Percentiles rank a stretch among this genome's conserved stretches.
Evolutionary conservation across 2,329 filamentous ascomycete genomes (phyloP).

Genomic region (Dactylellina leptospora): DNA sequence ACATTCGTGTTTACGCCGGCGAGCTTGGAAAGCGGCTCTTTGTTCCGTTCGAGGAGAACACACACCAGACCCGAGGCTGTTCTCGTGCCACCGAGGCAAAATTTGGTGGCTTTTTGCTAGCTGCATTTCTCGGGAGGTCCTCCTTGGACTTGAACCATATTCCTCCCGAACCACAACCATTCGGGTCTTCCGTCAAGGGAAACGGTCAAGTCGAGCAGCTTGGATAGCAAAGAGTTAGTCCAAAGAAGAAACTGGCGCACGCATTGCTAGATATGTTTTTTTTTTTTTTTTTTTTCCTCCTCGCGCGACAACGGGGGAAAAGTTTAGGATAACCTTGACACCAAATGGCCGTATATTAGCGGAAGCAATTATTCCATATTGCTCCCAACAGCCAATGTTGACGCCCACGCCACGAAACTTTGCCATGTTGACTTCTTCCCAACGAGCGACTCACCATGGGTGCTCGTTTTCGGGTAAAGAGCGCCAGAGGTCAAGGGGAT

Average conservation of each 20-base stretch:
- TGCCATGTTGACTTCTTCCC: constrained; percentile 8
- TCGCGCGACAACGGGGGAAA: constrained; percentile 14
- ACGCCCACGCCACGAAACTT: constrained; percentile 20
- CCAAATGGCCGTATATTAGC: constrained; percentile 11
- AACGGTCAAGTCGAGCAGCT: background rate
- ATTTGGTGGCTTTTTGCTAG: constrained; percentile 24
- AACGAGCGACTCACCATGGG: background rate
- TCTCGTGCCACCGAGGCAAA: constrained; percentile 38
- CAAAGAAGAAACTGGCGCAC: constrained; percentile 2
- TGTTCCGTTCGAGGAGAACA: constrained; percentile 12
- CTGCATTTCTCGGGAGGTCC: constrained; percentile 34
- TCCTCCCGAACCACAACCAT: constrained; percentile 8
- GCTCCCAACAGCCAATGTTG: constrained; percentile 19
- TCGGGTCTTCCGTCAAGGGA: constrained; percentile 36
- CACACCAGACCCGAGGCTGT: background rate
- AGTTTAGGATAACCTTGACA: constrained; percentile 22
- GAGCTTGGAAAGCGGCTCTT: constrained; percentile 30
- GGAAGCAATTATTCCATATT: constrained; percentile 33
- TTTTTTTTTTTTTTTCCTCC: background rate
- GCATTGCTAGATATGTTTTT: too few relatives aligned
- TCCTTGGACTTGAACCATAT: constrained; percentile 4
- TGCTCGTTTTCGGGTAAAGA: constrained; percentile 30
- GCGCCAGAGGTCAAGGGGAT: background rate
- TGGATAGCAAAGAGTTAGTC: background rate
- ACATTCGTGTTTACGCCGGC: constrained; percentile 12